Base-by-base conservation (phyloP, 441 rosid genomes). In the Arabidopsis hybrid region DNA sequence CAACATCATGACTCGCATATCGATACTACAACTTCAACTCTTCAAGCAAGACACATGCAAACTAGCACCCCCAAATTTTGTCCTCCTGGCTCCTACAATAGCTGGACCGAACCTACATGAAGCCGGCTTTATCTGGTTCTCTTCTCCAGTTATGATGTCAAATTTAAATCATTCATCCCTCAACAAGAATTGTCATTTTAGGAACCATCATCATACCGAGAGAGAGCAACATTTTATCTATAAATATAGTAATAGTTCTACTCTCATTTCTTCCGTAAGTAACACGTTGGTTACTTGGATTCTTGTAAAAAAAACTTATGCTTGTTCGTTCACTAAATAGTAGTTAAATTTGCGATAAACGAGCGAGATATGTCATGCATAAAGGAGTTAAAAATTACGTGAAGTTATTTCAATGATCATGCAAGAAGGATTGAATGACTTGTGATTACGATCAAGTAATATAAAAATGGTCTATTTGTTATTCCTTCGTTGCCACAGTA, bases 21-120 rank as follows among this genome's bases (percentile, higher is more conserved):
- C 52, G 43, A 71, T 39, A 14, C 56, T 46, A 71, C 34, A 60
- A 71, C 26, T 21, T 21, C 26, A 21, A 21, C 26, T 21, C 43
- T 50, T 61, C 36, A 61, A 71, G 62, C 55, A 52, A 42, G 75
- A 13, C 39, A 32, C 53, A 62, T 43, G 69, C 64, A 71, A 71
- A 50, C 51, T 31, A 49, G 17, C 17, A 7, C 9, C 59, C 50
- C 17, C 5, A 21, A 14, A 13, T 57, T 18, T 70, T 49, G 29
- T 47, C 50, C 26, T 21, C 26, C 26, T 21, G 26, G 26, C 32
- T 60, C 39, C 59, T 49, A 49, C 31, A 31, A 70, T 14, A 60
- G 67, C 52, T 60, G 26, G 26, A 21, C 26, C 26, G 61, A 14
- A 46, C 51, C 40, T 39, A 51, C 43, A 29, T 40, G 35, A 61